phyloP scores from a whole-genome alignment of 139 green algal genomes.

The Volvox africanus region DNA sequence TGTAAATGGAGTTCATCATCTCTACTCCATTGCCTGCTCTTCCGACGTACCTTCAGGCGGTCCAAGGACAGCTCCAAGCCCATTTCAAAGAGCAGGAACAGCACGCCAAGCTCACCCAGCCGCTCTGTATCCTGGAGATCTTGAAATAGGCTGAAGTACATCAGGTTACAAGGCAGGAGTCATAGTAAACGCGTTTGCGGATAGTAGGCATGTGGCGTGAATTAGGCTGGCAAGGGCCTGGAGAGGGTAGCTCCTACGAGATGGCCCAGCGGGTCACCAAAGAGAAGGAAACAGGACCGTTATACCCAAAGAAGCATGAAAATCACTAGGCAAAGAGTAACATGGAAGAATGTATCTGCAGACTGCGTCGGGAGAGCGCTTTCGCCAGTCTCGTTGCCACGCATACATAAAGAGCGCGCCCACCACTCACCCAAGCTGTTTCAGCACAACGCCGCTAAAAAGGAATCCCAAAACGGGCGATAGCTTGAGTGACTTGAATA shows the following conservation, averaged over 20 bases:
- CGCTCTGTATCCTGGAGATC: conserved; percentile 91
- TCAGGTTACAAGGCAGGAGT: too few relatives aligned
- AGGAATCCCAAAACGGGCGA: conserved; percentile 95
- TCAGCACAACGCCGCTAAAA: conserved; percentile 87
- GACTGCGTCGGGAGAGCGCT: too few relatives aligned
- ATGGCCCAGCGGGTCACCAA: neutral
- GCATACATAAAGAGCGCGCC: conserved; percentile 12
- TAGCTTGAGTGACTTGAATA: conserved; percentile 90
- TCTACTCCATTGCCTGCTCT: too few relatives aligned
- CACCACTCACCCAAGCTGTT: conserved; percentile 83
- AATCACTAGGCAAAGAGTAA: too few relatives aligned
- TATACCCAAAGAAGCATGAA: too few relatives aligned
- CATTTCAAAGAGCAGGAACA: conserved; percentile 99
- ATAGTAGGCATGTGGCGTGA: too few relatives aligned
- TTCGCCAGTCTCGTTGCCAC: neutral
- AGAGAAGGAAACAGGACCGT: too few relatives aligned
- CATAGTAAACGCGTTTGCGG: too few relatives aligned
- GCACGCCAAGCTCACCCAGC: conserved; percentile 94
- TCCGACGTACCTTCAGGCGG: conserved; percentile 78
- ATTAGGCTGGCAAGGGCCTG: neutral
- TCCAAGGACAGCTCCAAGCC: conserved; percentile 94
- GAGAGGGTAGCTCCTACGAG: neutral
- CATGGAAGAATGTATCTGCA: neutral
- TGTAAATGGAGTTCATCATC: too few relatives aligned
- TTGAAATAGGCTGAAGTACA: conserved; percentile 83